Evolutionary conservation across 768 basidiomycete genomes (phyloP), one percentile per base, ranked within the genome.

Genomic region (Boletus barrowsii): DNA sequence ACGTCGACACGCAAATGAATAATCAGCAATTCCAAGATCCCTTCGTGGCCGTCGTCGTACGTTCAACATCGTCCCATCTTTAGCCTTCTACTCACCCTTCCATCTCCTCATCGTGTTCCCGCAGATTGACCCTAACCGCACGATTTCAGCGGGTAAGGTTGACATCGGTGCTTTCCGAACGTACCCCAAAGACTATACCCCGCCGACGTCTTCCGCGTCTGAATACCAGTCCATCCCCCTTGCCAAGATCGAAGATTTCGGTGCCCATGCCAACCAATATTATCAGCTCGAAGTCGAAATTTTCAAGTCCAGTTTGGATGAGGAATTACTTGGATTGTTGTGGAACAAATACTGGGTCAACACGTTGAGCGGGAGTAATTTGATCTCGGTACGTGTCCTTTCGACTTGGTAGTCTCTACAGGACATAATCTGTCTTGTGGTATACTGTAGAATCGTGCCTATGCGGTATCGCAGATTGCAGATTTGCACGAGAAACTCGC

Each of bases 281-380:
- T 99, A 99, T 69, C 89, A 83, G 22, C 79, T 99, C 14, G 94
- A 96, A 32, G 88, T 99, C 17, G 87, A 94, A 67, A 88, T 98
- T 49, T 99, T 97, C 83, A 98, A 97, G 72, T 90, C 87, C 24
- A 85, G 81, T 55, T 73, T 95, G 47, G 97, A 99, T 68, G 86
- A 84, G 30, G 86, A 94, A 64, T 75, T 99, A 3, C 78, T 99
- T 41, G 90, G 90, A 20, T 74, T 95, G 66, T 73, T 99, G 50
- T 98, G 96, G 96, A 98, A 99, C 74, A 98, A 98, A 73, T 99
- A 99, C 64, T 99, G 97, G 97, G 93, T 97, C 24, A 94, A 94
- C 63, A 99, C 97, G 3, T 77, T 99, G 37, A 93, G 90, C 62
- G 91, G 93, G 66, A 96, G 92, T 65, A 88, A 94, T 5, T 71